phyloP scores from a whole-genome alignment of 163 green algal species.

The Scenedesmus sp. region DNA sequence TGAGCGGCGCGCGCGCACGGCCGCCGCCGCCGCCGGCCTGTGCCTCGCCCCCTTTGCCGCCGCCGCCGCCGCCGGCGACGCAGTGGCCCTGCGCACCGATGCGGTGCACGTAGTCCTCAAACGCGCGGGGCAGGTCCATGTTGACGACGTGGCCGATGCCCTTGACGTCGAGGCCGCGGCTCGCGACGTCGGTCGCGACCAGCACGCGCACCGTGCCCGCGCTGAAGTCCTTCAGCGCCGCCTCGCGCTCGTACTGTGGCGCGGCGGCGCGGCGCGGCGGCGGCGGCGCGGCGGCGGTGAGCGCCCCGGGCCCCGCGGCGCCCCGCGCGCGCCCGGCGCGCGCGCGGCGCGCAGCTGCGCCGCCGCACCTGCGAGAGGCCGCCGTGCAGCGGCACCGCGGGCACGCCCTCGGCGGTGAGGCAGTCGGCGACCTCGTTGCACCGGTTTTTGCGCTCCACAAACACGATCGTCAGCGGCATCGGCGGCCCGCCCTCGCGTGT shows the following conservation, averaged over 20 bases:
- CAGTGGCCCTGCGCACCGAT: conserved; percentile 76
- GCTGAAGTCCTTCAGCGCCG: conserved; percentile 59
- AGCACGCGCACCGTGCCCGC: conserved; percentile 60
- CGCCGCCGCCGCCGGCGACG: too few species aligned
- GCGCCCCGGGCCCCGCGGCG: too few species aligned
- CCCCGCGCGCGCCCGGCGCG: too few species aligned
- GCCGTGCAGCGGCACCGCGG: conserved; percentile 78
- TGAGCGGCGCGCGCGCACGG: not conserved
- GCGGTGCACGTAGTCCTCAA: conserved; percentile 89
- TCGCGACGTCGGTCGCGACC: conserved; percentile 86
- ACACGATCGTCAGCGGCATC: conserved; percentile 89
- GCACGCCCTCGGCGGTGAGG: conserved; percentile 70
- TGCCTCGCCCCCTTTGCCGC: not conserved
- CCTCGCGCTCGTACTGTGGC: conserved; percentile 56
- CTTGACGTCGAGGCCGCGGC: conserved; percentile 92
- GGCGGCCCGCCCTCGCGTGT: conserved; percentile 50
- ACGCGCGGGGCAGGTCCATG: conserved; percentile 89
- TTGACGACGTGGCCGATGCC: conserved; percentile 92
- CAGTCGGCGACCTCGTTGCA: conserved; percentile 70
- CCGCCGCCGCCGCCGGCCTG: too few species aligned
- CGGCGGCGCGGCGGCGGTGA: too few species aligned
- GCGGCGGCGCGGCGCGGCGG: too few species aligned
- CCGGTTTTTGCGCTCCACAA: conserved; percentile 86
- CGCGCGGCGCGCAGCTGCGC: too few species aligned
- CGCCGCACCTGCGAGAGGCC: conserved; percentile 66